These are phyloP conservation scores for Fragilariopsis cylindrus DNA, from an alignment of 108 stramenopile genomes.

Conservation along the genomic window DNA sequence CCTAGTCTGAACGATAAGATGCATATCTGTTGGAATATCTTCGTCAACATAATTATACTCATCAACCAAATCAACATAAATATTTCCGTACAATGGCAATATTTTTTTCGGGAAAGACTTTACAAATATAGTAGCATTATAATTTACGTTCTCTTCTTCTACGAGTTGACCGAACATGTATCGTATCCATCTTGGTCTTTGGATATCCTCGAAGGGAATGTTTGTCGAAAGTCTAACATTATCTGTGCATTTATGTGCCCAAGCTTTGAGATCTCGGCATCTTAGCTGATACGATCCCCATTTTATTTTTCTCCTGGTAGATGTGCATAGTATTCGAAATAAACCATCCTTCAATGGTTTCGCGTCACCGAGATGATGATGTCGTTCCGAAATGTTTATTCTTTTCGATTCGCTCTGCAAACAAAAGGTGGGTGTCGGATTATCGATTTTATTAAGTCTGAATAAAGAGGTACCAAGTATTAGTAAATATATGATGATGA, in stretches of 20 bases:
- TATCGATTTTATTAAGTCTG: too few relatives aligned
- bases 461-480: too few relatives aligned
- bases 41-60: constrained; percentile 5
- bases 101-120: constrained; percentile 15
- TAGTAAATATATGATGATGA: too few relatives aligned
- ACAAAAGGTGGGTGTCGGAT: too few relatives aligned
- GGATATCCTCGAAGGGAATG: constrained; percentile 7
- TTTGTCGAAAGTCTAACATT: not conserved
- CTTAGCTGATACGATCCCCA: constrained; percentile 22
- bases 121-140: constrained; percentile 11
- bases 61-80: constrained; percentile 25
- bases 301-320: constrained; percentile 8
- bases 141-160: constrained; percentile 13
- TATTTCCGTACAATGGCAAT: constrained; percentile 8
- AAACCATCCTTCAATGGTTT: not conserved
- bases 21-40: not conserved
- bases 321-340: constrained; percentile 23
- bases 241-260: constrained; percentile 7
- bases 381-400: too few relatives aligned
- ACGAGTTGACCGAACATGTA: not conserved
- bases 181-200: not conserved
- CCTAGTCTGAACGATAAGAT: constrained; percentile 11
- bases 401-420: too few relatives aligned
- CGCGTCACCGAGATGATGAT: too few relatives aligned
- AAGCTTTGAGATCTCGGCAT: constrained; percentile 16